Evolutionary conservation across 768 basidiomycete species (phyloP).

Genomic region (button mushroom (Agaricus bisporus)): DNA sequence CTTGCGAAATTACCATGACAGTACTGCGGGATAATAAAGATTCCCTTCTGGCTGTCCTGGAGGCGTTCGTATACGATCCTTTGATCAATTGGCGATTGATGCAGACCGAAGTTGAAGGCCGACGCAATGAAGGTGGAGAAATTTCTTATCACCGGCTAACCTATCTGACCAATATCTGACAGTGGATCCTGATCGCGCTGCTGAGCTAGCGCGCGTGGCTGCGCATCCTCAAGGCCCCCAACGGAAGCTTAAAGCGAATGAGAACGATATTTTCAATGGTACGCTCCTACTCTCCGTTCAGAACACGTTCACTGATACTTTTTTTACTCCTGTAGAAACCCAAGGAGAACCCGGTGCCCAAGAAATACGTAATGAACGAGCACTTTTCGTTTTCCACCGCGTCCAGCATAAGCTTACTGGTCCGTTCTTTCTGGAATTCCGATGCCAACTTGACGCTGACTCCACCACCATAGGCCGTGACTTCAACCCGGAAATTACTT

Average conservation of each 20-base stretch:
- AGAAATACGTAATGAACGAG: constrained; percentile 89
- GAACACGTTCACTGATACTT: no score
- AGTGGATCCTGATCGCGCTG: constrained; percentile 39
- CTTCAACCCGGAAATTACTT: constrained; percentile 77
- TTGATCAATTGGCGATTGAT: constrained; percentile 95
- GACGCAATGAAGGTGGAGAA: constrained; percentile 57
- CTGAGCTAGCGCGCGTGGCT: constrained; percentile 60
- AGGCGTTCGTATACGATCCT: constrained; percentile 98
- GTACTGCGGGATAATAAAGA: constrained; percentile 97
- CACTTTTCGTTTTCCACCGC: constrained; percentile 87
- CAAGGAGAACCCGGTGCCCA: constrained; percentile 56
- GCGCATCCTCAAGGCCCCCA: constrained; percentile 75
- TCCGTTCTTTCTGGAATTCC: constrained; percentile 22
- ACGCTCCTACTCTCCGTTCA: no score
- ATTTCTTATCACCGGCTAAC: constrained; percentile 5
- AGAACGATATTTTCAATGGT: constrained; percentile 94
- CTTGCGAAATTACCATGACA: constrained; percentile 96
- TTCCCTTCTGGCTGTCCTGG: constrained; percentile 97
- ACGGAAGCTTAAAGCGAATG: constrained; percentile 83
- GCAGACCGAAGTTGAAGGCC: constrained; percentile 72
- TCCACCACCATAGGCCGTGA: constrained; percentile 60
- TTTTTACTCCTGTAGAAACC: constrained; percentile 22
- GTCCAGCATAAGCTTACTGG: constrained; percentile 95
- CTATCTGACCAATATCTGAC: constrained; percentile 31
- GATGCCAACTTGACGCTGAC: background rate